A percentile compares a stretch with the other conserved stretches of the same genome.
Conservation (phyloP, 2,329 filamentous ascomycete genomes). For the Exophiala alcalophila region DNA sequence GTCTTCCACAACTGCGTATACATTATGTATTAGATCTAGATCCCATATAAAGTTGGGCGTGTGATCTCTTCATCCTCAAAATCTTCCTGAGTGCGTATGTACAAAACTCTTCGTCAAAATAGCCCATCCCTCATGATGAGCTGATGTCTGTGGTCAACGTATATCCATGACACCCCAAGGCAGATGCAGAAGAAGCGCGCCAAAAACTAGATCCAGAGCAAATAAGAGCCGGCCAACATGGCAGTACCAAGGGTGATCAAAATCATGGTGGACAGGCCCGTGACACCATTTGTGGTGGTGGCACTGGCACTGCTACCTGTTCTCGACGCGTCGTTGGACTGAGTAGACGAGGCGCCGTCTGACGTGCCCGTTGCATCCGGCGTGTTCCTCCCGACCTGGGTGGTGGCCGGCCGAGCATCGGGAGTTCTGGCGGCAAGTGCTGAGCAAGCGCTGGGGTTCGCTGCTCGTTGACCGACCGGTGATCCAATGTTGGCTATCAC, state of each 20-base stretch:
- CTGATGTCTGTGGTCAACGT: too few species aligned
- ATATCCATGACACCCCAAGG: slow-evolving; percentile 5
- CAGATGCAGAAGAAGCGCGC: not conserved
- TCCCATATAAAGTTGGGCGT: too few species aligned
- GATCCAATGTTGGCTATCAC: slow-evolving; percentile 46
- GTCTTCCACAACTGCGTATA: too few species aligned
- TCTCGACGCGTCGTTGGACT: slow-evolving; percentile 19
- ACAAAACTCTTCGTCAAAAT: too few species aligned
- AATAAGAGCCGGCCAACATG: slow-evolving; percentile 19
- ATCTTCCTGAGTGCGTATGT: too few species aligned
- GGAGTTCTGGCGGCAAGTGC: slow-evolving; percentile 21
- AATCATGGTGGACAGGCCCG: slow-evolving; percentile 23
- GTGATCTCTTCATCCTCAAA: too few species aligned
- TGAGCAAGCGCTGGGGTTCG: slow-evolving; percentile 25
- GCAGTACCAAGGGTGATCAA: slow-evolving; percentile 19
- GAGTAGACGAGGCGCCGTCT: slow-evolving; percentile 18
- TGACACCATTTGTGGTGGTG: slow-evolving; percentile 23
- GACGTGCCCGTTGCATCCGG: slow-evolving; percentile 13
- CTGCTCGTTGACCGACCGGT: slow-evolving; percentile 18
- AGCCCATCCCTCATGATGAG: too few species aligned
- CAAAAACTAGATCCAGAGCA: slow-evolving; percentile 16
- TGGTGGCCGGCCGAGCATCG: slow-evolving; percentile 18
- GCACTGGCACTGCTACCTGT: slow-evolving; percentile 21
- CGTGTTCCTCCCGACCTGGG: slow-evolving; percentile 15
- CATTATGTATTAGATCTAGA: too few species aligned